A percentile compares a stretch with the other conserved stretches of the same genome.
Evolutionary conservation across 2,329 filamentous ascomycete species (phyloP).

Genomic region (Alternaria arbusti): DNA sequence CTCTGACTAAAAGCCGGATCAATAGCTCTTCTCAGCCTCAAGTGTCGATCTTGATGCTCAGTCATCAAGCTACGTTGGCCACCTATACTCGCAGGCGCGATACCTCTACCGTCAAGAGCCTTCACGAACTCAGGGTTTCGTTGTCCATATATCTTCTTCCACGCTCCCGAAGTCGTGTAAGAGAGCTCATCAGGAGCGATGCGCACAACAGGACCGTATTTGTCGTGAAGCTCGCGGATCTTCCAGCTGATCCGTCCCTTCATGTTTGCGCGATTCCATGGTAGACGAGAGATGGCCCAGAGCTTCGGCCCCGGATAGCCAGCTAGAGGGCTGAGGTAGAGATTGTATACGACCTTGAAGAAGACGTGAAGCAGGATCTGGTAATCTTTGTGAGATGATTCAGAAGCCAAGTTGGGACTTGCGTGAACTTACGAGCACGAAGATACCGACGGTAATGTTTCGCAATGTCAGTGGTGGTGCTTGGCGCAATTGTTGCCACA

Average conservation of each 20-base stretch:
- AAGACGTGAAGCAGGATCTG: background rate
- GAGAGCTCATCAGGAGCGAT: constrained; percentile 9
- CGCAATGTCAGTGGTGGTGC: background rate
- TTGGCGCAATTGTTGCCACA: background rate
- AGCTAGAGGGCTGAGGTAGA: constrained; percentile 10
- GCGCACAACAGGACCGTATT: constrained; percentile 8
- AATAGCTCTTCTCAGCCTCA: constrained; percentile 10
- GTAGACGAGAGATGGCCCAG: constrained; percentile 10
- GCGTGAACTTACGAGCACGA: background rate
- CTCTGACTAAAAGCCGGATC: constrained; percentile 11
- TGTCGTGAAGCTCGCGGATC: constrained; percentile 4
- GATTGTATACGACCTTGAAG: constrained; percentile 2
- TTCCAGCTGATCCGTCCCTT: constrained; percentile 7
- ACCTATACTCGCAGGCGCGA: constrained; percentile 9
- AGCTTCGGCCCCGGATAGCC: constrained; percentile 14
- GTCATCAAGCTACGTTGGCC: constrained; percentile 13
- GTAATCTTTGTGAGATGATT: background rate
- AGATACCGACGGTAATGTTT: background rate
- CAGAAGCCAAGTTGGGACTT: background rate
- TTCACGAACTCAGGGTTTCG: constrained; percentile 9
- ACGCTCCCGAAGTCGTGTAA: constrained; percentile 4
- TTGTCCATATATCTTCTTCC: constrained; percentile 16
- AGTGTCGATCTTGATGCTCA: constrained; percentile 10
- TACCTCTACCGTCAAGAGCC: constrained; percentile 8
- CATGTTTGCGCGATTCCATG: constrained; percentile 3